Percentiles rank a stretch among this genome's conserved stretches.
phyloP scores from a whole-genome alignment of 1,284 basidiomycete genomes.

The Apiotrichum sp. region DNA sequence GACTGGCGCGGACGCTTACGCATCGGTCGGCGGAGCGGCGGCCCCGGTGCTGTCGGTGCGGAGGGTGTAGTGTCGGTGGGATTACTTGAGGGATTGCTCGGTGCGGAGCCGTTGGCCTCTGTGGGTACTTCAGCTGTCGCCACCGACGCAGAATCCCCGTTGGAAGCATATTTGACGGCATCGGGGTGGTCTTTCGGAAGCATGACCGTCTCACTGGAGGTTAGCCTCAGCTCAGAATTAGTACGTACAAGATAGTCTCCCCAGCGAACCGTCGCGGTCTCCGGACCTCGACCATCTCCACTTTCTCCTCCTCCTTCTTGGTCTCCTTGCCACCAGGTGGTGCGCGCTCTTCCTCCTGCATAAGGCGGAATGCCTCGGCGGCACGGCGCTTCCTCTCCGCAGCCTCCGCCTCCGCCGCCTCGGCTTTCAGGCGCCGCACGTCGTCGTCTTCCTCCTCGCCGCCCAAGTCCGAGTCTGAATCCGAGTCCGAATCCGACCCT shows the following conservation, averaged over 20 bases:
- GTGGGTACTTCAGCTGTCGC: background rate
- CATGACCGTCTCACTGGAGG: conserved; percentile 36
- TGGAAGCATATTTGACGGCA: conserved; percentile 26
- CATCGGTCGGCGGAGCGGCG: conserved; percentile 13
- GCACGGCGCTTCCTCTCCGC: conserved; percentile 10
- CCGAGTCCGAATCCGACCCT: conserved; percentile 8
- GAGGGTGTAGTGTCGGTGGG: background rate
- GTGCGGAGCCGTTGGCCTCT: background rate
- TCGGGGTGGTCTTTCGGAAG: conserved; percentile 36
- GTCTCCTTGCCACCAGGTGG: background rate
- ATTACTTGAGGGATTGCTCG: background rate
- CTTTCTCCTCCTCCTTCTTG: background rate
- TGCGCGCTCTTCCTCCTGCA: conserved; percentile 7
- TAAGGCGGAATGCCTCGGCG: conserved; percentile 11
- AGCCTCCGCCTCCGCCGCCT: conserved; percentile 19
- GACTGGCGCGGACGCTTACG: conserved; percentile 41
- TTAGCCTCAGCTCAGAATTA: background rate
- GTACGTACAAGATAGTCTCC: conserved; percentile 41
- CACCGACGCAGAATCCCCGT: background rate
- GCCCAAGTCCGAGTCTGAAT: conserved; percentile 10
- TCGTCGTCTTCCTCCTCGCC: conserved; percentile 14
- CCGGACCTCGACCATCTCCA: conserved; percentile 31
- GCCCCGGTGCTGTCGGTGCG: conserved; percentile 3
- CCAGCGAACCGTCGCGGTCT: conserved; percentile 42
- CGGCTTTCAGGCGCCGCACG: conserved; percentile 21